phyloP scores from a whole-genome alignment of 169 alveolate genomes.

The Plasmodium malariae region DNA sequence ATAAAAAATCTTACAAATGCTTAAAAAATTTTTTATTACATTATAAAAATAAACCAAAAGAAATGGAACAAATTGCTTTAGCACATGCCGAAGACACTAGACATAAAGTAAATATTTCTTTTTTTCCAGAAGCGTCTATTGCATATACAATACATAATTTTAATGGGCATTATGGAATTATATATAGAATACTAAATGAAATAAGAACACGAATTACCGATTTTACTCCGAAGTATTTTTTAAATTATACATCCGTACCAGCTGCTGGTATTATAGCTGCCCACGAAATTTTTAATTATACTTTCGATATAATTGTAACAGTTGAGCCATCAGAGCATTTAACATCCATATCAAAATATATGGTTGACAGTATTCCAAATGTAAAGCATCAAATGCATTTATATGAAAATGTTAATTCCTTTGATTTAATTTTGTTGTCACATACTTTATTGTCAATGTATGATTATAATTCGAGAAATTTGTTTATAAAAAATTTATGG shows the following conservation, averaged over 20 bases:
- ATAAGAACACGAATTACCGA: conserved; percentile 70
- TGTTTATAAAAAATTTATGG: conserved; percentile 84
- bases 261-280: conserved; percentile 70
- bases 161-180: conserved; percentile 85
- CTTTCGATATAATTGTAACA: conserved; percentile 59
- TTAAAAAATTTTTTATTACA: conserved; percentile 73
- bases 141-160: conserved; percentile 90
- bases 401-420: conserved; percentile 72
- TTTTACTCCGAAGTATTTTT: conserved; percentile 50
- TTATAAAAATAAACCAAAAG: conserved; percentile 80
- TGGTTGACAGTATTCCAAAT: conserved; percentile 75
- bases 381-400: conserved; percentile 79
- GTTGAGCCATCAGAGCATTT: conserved; percentile 84
- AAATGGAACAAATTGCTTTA: conserved; percentile 82
- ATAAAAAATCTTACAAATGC: conserved; percentile 78
- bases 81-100: conserved; percentile 85
- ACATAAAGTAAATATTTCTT: conserved; percentile 78
- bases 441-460: conserved; percentile 53
- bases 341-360: conserved; percentile 77
- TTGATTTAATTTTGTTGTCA: conserved; percentile 81
- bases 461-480: conserved; percentile 74
- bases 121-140: conserved; percentile 78
- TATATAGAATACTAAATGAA: conserved; percentile 85
- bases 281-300: conserved; percentile 65
- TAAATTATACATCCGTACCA: conserved; percentile 10